Evolutionary conservation across 192 early-diverging fungal genomes (phyloP), one percentile per base, ranked within the genome.

Genomic region (Umbelopsis sp.): DNA sequence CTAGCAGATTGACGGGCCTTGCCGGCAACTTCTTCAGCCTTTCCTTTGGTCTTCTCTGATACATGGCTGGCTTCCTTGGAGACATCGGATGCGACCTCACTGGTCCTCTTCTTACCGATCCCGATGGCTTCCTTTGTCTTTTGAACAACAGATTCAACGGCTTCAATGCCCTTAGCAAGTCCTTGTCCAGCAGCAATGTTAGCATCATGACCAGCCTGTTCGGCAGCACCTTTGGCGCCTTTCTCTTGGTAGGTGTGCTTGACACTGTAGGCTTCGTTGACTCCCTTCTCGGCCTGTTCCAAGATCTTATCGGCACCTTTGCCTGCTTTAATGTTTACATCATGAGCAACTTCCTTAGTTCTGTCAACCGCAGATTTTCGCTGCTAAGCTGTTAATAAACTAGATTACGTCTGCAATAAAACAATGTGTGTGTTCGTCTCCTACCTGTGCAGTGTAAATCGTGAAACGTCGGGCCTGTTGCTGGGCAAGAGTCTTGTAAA

Each of bases 241-340:
- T 62, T 70, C 41, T 70, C 25, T 25, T 16, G 51, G 16, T 21
- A 54, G 26, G 52, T 26, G 6, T 44, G 53, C 41, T 70, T 62
- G 32, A 45, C 45, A 24, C 31, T 3, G 10, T 41, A 3, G 8
- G 53, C 59, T n/a, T 75, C 45, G n/a, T 65, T 20, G 25, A 44
- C 70, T n/a, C 56, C 38, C 3, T 70, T 17, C 10, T 54, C 66
- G 17, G 51, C 54, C 3, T 21, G 47, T 26, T 69, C 38, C 20
- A 74, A 44, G 22, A 53, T 53, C 66, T 74, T 72, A 1, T 65
- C 44, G 54, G 72, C 76, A 8, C 47, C 66, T 26, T 68, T 8
- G 47, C 75, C 75, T 45, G 31, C 75, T 66, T 77, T 77, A 4
- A 77, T 38, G 26, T 77, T 77, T 22, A 21, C 75, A 17, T 77